Percentiles rank a stretch among this genome's conserved stretches.
These are phyloP conservation scores for Botrytis byssoidea DNA, from an alignment of 2,329 filamentous ascomycete genomes.

Conservation along the genomic window DNA sequence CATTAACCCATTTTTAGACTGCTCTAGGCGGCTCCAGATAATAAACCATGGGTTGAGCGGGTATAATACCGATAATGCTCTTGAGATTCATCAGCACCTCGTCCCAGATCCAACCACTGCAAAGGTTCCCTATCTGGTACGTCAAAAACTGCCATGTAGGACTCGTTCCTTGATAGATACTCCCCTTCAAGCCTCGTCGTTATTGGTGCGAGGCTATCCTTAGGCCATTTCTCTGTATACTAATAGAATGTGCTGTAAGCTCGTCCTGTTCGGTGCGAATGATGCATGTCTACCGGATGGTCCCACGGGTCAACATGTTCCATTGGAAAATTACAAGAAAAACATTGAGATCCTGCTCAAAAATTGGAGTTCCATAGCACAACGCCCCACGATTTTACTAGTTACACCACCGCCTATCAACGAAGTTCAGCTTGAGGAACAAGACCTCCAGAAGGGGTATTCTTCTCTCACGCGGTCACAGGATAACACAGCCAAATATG, in stretches of 20 bases:
- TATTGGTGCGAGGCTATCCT: background rate
- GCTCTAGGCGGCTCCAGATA: conserved; percentile 76
- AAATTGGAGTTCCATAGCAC: conserved; percentile 60
- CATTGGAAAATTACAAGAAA: conserved; percentile 68
- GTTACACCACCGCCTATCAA: conserved; percentile 82
- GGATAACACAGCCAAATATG: conserved; percentile 61
- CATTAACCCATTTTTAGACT: conserved; percentile 51
- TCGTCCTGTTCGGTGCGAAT: conserved; percentile 83
- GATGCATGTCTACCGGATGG: conserved; percentile 68
- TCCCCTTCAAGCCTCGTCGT: background rate
- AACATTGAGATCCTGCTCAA: conserved; percentile 72
- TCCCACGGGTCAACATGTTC: conserved; percentile 68
- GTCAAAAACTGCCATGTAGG: conserved; percentile 32
- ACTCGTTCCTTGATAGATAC: background rate
- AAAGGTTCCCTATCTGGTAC: conserved; percentile 60
- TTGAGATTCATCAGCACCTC: conserved; percentile 66
- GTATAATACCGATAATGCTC: conserved; percentile 75
- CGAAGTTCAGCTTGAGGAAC: conserved; percentile 43
- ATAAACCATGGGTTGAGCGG: conserved; percentile 83
- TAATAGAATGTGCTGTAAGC: conserved; percentile 20
- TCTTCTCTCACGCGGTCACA: conserved; percentile 54
- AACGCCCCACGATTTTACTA: conserved; percentile 71
- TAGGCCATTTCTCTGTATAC: background rate
- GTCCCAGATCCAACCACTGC: conserved; percentile 64
- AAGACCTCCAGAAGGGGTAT: conserved; percentile 36